Evolutionary conservation across 805 yeast species (phyloP), one percentile per base, ranked within the genome.

Genomic region (Saturnispora saitoi): DNA sequence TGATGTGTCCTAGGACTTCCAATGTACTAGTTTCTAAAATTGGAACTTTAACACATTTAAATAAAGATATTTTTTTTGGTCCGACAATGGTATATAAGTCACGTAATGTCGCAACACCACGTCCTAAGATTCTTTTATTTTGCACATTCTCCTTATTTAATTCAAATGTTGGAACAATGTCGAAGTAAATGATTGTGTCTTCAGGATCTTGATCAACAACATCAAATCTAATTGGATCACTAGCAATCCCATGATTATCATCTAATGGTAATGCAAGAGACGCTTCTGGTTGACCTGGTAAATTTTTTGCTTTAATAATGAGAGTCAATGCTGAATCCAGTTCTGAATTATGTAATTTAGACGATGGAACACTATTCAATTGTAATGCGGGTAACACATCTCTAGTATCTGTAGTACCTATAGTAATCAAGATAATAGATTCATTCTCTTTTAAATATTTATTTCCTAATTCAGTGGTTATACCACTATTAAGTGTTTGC

Each of bases 81-180:
- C 96, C 91, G 36, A 87, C 87, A 14, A 75, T 68, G 1, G 90
- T 78, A 57, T 76, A 76, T 0, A 79, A 77, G 46, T 76, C 73
- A 45, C 76, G 72, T 57, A 88, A 69, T 51, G 83, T 62, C 0
- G 90, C 95, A 34, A 87, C 89, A 0, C 88, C 97, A 45, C 97
- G 73, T 14, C 96, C 98, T 32, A 90, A 68, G 24, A 81, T 72
- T n/a, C 54, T 55, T 37, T 45, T 53, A 17, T 54, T 58, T 29
- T 51, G 38, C 11, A 17, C 57, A 38, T 53, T 55, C 7, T 43
- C 41, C 10, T 37, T 30, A 17, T 52, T 59, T 10, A 54, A 51
- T 42, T 81, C 83, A 64, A 88, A 89, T 0, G 97, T 87, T 22
- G 96, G 96, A 15, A 90, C 88, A 48, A 90, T 75, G 64, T 91